These are phyloP conservation scores for Phytophthora pseudosyringae DNA, from an alignment of 352 stramenopile genomes.

Conservation along the genomic window DNA sequence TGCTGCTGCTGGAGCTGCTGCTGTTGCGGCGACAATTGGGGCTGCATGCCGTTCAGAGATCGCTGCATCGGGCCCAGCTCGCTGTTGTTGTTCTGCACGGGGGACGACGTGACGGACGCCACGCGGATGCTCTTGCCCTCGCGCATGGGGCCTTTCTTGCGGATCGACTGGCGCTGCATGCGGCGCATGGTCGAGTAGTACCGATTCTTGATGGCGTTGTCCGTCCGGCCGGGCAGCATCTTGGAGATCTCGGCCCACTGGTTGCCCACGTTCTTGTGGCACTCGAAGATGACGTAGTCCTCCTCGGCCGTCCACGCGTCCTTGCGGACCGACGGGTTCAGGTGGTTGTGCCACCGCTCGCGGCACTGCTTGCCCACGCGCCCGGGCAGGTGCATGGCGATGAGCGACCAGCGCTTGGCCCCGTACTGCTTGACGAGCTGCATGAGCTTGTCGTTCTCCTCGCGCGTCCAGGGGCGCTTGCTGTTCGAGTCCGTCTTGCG, in stretches of 20 bases:
- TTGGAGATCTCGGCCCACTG: slow-evolving; percentile 93
- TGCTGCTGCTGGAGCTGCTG: slow-evolving; percentile 30
- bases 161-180: slow-evolving; percentile 88
- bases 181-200: slow-evolving; percentile 93
- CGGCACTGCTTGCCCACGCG: slow-evolving; percentile 91
- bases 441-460: slow-evolving; percentile 91
- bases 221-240: slow-evolving; percentile 88
- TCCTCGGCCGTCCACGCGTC: slow-evolving; percentile 91
- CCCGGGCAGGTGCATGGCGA: slow-evolving; percentile 88
- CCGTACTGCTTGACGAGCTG: slow-evolving; percentile 91
- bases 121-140: slow-evolving; percentile 85
- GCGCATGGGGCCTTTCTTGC: slow-evolving; percentile 84
- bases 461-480: slow-evolving; percentile 85
- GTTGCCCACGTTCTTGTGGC: slow-evolving; percentile 92
- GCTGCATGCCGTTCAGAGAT: slow-evolving; percentile 30
- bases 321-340: slow-evolving; percentile 89
- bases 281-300: slow-evolving; percentile 92
- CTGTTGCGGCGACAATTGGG: slow-evolving; percentile 25
- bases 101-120: slow-evolving; percentile 59
- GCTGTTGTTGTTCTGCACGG: slow-evolving; percentile 32
- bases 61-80: slow-evolving; percentile 26
- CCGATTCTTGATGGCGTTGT: slow-evolving; percentile 93
- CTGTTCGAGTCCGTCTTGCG: slow-evolving; percentile 84
- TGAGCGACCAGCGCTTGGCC: slow-evolving; percentile 90
- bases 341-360: slow-evolving; percentile 90